These are phyloP conservation scores for Eragrostis tef DNA, from an alignment of 202 grass and related monocot species.

Conservation along the genomic window DNA sequence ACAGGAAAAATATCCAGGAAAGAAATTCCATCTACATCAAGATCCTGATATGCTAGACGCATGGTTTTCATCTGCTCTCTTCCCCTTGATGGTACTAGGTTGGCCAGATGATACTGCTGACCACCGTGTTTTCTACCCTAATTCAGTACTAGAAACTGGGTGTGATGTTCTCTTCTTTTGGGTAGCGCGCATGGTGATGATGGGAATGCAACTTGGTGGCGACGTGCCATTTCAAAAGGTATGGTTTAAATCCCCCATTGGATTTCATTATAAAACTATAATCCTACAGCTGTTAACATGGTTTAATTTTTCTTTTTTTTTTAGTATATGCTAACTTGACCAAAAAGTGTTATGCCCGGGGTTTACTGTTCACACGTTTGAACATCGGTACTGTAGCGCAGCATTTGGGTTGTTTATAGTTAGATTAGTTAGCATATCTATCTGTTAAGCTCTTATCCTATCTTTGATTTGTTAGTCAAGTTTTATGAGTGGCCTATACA, in stretches of 20 bases:
- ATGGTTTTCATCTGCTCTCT: slow-evolving; percentile 94
- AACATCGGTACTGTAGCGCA: no score
- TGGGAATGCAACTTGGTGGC: slow-evolving; percentile 86
- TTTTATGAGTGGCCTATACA: no score
- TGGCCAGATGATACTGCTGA: slow-evolving; percentile 85
- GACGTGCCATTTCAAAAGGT: slow-evolving; percentile 93
- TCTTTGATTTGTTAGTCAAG: no score
- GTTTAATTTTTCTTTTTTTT: no score
- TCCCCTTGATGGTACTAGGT: slow-evolving; percentile 81
- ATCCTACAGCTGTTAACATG: no score
- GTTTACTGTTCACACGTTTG: no score
- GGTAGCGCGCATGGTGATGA: slow-evolving; percentile 97
- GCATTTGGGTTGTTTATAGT: no score
- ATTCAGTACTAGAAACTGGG: slow-evolving; percentile 86
- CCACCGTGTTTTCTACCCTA: slow-evolving; percentile 78
- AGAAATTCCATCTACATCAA: slow-evolving; percentile 65
- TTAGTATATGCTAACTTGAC: no score
- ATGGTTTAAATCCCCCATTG: slow-evolving; percentile 10
- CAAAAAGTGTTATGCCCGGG: no score
- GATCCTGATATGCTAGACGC: slow-evolving; percentile 96
- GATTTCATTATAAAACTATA: no score
- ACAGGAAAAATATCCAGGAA: slow-evolving; percentile 65
- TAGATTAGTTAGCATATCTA: no score
- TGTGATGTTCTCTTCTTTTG: slow-evolving; percentile 91
- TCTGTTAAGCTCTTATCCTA: no score